Base-by-base conservation (phyloP, 305 asterid genomes). In the Fraxinus floribunda region DNA sequence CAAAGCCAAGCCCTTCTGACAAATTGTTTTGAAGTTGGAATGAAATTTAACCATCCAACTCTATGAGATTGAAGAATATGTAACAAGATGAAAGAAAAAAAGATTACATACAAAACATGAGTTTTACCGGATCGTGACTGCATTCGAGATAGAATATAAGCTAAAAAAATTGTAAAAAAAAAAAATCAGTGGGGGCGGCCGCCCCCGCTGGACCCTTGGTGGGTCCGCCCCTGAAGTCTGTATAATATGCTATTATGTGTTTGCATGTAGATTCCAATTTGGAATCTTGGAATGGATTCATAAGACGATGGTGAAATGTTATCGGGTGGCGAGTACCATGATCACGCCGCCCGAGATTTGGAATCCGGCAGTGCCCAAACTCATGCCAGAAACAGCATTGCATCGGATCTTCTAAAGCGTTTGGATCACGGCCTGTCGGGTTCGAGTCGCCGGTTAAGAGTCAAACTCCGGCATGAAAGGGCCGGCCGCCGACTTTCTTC, bases 351-450 rank as follows among this genome's bases (percentile, higher is more conserved):
- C 74, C 87, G 85, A 79, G 99, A 95, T 90, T 89, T 95, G 85
- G 97, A 95, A 77, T 88, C 81, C 8, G 75, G 82, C 68, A 3
- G 68, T 0, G 10, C 68, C 34, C 97, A 87, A 60, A 83, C 90
- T 5, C 87, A 95, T 60, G 86, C 86, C 3, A 79, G 90, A 86
- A 82, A 46, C 82, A 77, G 84, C 41, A 86, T 86, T 34, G 90
- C 90, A 24, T 86, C 88, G 74, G 60, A 95, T 93, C 90, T 94
- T 24, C 82, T 95, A 77, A 93, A 93, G 85, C 91, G 99, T 0
- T 85, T 94, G 79, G 99, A 95, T 93, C 93, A 93, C 39, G 92
- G 94, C 8, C 79, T 94, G 7, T 85, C 94, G 2, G 91, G 90
- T 73, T 95, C 98, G 29, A 94, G 93, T 81, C 93, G 95, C 77